Base-by-base conservation (phyloP, 441 rosid genomes). In the Gossypium lobatum region DNA sequence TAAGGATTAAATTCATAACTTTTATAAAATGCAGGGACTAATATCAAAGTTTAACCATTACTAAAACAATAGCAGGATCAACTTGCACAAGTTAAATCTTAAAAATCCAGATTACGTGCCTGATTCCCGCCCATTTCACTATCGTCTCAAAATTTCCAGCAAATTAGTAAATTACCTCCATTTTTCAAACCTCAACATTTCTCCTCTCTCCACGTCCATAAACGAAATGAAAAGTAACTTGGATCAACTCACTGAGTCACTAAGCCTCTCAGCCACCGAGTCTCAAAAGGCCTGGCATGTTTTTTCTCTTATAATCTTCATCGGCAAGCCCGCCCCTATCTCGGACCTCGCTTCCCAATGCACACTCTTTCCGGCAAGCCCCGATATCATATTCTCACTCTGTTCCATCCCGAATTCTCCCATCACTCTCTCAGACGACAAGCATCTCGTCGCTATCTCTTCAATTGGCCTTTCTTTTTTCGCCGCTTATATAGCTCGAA, bases 201-300 rank as follows among this genome's bases (percentile, higher is more conserved):
- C 31, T 64, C 70, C 3, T 31, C 71, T 21, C 21, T 6, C 11
- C 13, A 6, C 3, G 23, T 8, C 28, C 55, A 69, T 39, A 45
- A n/a, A 17, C 26, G 59, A 48, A 59, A 73, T 73, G 77, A 26
- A 65, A 39, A 37, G 72, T 63, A 75, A 72, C 70, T 37, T 63
- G 84, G 83, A 82, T 23, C 64, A 69, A 70, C 76, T 79, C 84
- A 59, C 73, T 67, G 76, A 73, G 80, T 80, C 73, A 76, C 64
- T 25, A 71, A 52, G 71, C 58, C 80, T 46, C 34, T 50, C 83
- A 57, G 77, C 75, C 75, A 26, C 82, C 71, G 82, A 82, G 25
- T 79, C 74, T 9, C 81, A 81, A 21, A 85, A 87, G 76, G 93
- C 98, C 59, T 87, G 88, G 93, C 88, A 89, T 80, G 26, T 95